Evolutionary conservation across 495 filamentous ascomycete genomes (phyloP), one percentile per base, ranked within the genome.

Genomic region (Aspergillus nanangensis): DNA sequence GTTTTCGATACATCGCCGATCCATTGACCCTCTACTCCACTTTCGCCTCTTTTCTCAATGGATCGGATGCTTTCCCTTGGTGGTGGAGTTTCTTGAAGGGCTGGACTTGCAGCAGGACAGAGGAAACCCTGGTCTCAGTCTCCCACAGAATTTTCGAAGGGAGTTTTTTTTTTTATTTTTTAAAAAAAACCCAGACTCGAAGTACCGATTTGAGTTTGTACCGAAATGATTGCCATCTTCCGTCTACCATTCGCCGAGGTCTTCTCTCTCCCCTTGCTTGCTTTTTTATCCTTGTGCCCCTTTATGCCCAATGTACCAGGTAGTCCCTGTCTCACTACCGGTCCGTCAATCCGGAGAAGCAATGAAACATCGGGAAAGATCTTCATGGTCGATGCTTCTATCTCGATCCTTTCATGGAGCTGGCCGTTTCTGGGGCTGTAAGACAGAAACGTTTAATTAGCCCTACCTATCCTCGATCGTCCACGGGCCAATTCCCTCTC

Each of bases 301-400:
- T 22, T 45, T 44, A 43, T 31, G 22, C 56, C 31, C 39, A 45
- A 22, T 40, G 11, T 5, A 11, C 44, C 44, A n/a, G n/a, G n/a
- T 35, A 46, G 37, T 47, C 46, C 31, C 41, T 57, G 53, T 58
- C 57, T 58, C 31, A 43, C 45, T 20, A 25, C 38, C 45, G 27
- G 45, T 18, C 56, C 56, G 19, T 45, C 40, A 33, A 57, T 51
- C 58, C 45, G 52, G 52, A 56, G 49, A 59, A 53, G 31, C 50
- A 48, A 52, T 49, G 52, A 48, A 50, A 39, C 29, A 58, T 51
- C 46, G 58, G 61, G 46, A 47, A 44, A 58, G 41, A 23, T 48
- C 45, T 35, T 48, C 42, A 39, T 38, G 32, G 31, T 14, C 31
- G 17, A 27, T 36, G 31, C 29, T 45, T 25, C n/a, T 43, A 46